These are phyloP conservation scores for Bipolaris sorokiniana DNA, from an alignment of 2,329 filamentous ascomycete species.

Conservation along the genomic window DNA sequence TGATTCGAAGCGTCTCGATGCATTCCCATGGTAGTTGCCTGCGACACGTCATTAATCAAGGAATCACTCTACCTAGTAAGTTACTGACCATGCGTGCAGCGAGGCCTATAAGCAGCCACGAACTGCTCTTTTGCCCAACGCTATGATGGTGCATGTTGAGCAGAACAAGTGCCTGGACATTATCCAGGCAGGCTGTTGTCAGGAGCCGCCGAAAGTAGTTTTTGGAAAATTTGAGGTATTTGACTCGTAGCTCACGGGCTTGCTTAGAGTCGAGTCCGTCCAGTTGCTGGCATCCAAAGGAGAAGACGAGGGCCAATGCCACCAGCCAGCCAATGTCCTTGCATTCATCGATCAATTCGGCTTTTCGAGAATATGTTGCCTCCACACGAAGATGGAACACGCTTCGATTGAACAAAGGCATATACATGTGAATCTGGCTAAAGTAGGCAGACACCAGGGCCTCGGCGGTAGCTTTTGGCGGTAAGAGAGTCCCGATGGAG, in stretches of 20 bases:
- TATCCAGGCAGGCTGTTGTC: conserved; percentile 49
- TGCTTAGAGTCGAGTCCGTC: conserved; percentile 39
- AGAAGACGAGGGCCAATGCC: conserved; percentile 51
- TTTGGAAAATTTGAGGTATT: conserved; percentile 41
- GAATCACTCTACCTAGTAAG: neutral
- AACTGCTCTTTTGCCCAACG: conserved; percentile 51
- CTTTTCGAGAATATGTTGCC: conserved; percentile 44
- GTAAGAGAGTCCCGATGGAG: conserved; percentile 39
- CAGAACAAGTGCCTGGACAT: conserved; percentile 53
- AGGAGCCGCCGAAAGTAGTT: conserved; percentile 47
- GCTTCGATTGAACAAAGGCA: conserved; percentile 51
- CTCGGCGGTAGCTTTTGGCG: conserved; percentile 47
- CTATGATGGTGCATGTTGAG: conserved; percentile 53
- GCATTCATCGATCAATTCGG: conserved; percentile 32
- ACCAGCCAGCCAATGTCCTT: conserved; percentile 53
- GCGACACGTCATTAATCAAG: neutral
- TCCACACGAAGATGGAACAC: conserved; percentile 51
- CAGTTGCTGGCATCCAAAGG: conserved; percentile 51
- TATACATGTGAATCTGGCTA: conserved; percentile 45
- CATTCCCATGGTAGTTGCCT: conserved; percentile 54
- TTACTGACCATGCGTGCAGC: conserved; percentile 48
- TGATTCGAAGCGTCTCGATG: conserved; percentile 51
- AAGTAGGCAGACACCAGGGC: conserved; percentile 51
- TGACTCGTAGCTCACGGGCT: conserved; percentile 25
- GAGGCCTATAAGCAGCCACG: conserved; percentile 51